phyloP scores from a whole-genome alignment of 73 alveolate genomes.

The Strombidium stylifer region DNA sequence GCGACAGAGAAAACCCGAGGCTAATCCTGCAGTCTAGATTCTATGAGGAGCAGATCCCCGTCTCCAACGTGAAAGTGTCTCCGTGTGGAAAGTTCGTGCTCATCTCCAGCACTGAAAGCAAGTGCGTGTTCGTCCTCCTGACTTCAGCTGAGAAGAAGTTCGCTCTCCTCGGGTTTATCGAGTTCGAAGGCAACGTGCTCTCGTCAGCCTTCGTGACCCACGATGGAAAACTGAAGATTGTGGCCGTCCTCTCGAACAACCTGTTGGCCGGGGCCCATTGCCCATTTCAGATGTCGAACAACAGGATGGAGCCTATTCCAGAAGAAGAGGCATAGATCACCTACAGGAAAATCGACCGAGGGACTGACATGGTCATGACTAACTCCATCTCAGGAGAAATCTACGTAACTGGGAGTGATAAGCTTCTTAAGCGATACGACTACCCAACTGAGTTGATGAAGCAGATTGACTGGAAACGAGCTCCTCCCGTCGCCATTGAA shows the following conservation, averaged over 20 bases:
- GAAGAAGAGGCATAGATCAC: background rate
- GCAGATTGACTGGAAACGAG: conserved; percentile 79
- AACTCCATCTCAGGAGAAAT: conserved; percentile 48
- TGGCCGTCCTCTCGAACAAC: conserved; percentile 47
- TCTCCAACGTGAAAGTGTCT: conserved; percentile 35
- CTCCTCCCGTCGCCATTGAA: conserved; percentile 89
- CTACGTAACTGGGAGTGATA: conserved; percentile 85
- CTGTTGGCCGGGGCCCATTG: conserved; percentile 17
- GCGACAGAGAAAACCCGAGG: conserved; percentile 79
- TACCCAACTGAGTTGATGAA: conserved; percentile 84
- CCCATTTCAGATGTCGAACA: conserved; percentile 29
- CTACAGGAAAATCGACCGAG: conserved; percentile 45
- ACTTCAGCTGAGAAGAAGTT: conserved; percentile 35
- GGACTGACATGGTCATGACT: conserved; percentile 31
- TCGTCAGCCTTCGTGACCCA: conserved; percentile 30
- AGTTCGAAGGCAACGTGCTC: conserved; percentile 33
- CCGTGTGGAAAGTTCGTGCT: conserved; percentile 53
- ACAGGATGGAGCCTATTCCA: conserved; percentile 22
- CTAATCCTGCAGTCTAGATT: conserved; percentile 55
- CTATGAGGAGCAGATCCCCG: conserved; percentile 30
- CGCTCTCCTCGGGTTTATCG: conserved; percentile 52
- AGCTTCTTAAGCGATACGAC: conserved; percentile 83
- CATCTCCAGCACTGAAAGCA: conserved; percentile 27
- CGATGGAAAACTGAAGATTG: conserved; percentile 31
- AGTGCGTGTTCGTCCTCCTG: conserved; percentile 33